Evolutionary conservation across 148 eudicot species (phyloP).

Genomic region (Camellia lanceoleosa): DNA sequence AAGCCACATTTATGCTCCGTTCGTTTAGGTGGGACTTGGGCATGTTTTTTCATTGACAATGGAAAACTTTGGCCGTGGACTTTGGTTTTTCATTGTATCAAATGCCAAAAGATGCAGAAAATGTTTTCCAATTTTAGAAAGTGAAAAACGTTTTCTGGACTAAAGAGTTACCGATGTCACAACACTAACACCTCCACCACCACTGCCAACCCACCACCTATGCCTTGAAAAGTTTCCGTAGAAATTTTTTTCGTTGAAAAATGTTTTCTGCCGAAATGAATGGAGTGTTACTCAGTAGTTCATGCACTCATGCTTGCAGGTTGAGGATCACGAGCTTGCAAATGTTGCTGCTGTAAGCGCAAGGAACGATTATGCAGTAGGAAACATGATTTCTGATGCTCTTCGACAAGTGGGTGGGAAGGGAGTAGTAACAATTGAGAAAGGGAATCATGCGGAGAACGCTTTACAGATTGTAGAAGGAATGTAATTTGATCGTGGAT

Average conservation of each 20-base stretch:
- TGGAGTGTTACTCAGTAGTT: no score
- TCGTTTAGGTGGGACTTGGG: no score
- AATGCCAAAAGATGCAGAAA: no score
- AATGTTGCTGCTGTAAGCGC: no score
- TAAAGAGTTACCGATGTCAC: constrained; percentile 14
- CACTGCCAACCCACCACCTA: constrained; percentile 82
- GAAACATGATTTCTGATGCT: constrained; percentile 22
- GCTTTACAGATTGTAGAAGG: constrained; percentile 69
- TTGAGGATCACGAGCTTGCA: no score
- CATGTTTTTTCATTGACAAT: background rate
- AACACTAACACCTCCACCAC: constrained; percentile 76
- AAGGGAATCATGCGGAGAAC: constrained; percentile 55
- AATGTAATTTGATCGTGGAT: constrained; percentile 93
- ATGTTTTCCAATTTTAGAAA: no score
- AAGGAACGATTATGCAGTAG: no score
- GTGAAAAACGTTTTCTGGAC: no score
- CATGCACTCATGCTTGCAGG: no score
- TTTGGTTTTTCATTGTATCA: no score
- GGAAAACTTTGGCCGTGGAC: background rate
- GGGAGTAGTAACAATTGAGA: constrained; percentile 66
- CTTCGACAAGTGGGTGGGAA: constrained; percentile 53
- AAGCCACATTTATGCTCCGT: background rate
- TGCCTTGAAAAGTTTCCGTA: constrained; percentile 54
- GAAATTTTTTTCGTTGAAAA: constrained; percentile 38
- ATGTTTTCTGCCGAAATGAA: no score